Base-by-base conservation (phyloP, 768 basidiomycete species). In the Tylopilus cervinicoccineus region DNA sequence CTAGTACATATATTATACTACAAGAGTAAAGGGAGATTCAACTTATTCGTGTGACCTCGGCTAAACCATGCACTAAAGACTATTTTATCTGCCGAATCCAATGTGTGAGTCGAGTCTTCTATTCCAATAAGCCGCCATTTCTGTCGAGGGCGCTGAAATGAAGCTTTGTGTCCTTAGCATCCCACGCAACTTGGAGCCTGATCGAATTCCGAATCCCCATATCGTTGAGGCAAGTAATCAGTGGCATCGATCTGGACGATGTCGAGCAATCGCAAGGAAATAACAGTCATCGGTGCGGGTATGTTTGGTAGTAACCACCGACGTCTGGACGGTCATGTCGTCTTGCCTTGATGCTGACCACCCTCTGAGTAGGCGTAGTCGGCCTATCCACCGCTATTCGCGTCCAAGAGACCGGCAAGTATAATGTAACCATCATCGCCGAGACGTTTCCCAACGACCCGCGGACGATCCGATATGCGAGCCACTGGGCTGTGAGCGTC, bases 371-470 rank as follows among this genome's bases (percentile, higher is more conserved):
- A 91, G 88, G 88, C 40, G 88, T 91, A 1, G 65, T 91, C 5
- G 89, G 89, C 4, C 72, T 92, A 24, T 84, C 87, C 0, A 86
- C 88, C 4, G 89, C 88, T 0, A 55, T 90, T 28, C 80, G 74
- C 55, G 70, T 89, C 11, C 86, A 87, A 61, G 79, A 84, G 54
- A 72, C 70, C n/a, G 26, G 26, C 9, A 72, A 69, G 5, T 84
- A 86, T 58, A 66, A 69, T 4, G 88, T 91, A 16, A 80, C 79
- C 2, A 73, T 93, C 43, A 66, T 91, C 11, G 84, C 89, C 0
- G 86, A 88, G 43, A 70, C 75, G 2, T 72, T 90, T 33, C 88
- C 89, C 0, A 81, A 74, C 32, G 90, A 92, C 63, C 75, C 79
- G 1, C 84, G 83, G 67, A 76, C 73, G n/a, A 82, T 85, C 60